These are phyloP conservation scores for Sphaerulina musiva DNA, from an alignment of 2,329 filamentous ascomycete species.

Conservation along the genomic window DNA sequence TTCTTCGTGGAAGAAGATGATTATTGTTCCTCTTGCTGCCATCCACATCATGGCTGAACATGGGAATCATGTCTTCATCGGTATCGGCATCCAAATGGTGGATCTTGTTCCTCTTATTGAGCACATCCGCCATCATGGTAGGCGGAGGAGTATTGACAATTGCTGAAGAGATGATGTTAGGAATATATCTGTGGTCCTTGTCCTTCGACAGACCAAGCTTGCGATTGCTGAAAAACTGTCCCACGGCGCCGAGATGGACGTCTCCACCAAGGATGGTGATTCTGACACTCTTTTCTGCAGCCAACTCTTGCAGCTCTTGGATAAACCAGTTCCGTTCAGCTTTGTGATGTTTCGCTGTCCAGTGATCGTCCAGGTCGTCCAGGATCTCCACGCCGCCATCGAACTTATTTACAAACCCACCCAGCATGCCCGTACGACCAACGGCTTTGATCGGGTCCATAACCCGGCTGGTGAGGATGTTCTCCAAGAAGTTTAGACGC, in stretches of 20 bases:
- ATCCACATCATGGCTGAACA: conserved; percentile 85
- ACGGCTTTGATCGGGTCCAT: conserved; percentile 88
- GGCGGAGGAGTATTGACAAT: conserved; percentile 90
- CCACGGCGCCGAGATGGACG: conserved; percentile 84
- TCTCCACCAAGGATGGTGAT: conserved; percentile 91
- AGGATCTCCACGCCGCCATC: conserved; percentile 87
- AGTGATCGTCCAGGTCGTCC: conserved; percentile 91
- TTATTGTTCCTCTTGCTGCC: conserved; percentile 88
- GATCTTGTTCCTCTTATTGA: conserved; percentile 84
- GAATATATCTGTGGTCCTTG: conserved; percentile 92
- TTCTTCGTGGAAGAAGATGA: conserved; percentile 76
- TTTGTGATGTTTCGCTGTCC: conserved; percentile 95
- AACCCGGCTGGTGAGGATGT: conserved; percentile 68
- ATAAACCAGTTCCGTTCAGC: conserved; percentile 79
- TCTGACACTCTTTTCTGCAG: conserved; percentile 84
- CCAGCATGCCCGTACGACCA: conserved; percentile 72
- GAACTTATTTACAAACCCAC: conserved; percentile 75
- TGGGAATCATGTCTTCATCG: conserved; percentile 90
- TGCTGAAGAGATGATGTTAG: conserved; percentile 86
- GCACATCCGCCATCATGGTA: conserved; percentile 77
- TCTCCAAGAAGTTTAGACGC: conserved; percentile 53
- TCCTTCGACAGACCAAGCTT: conserved; percentile 73
- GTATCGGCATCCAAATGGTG: conserved; percentile 64
- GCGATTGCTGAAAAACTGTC: conserved; percentile 90
- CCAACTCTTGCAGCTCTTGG: conserved; percentile 85